Base-by-base conservation (phyloP, 2,329 filamentous ascomycete species). In the Fusarium miscanthi region DNA sequence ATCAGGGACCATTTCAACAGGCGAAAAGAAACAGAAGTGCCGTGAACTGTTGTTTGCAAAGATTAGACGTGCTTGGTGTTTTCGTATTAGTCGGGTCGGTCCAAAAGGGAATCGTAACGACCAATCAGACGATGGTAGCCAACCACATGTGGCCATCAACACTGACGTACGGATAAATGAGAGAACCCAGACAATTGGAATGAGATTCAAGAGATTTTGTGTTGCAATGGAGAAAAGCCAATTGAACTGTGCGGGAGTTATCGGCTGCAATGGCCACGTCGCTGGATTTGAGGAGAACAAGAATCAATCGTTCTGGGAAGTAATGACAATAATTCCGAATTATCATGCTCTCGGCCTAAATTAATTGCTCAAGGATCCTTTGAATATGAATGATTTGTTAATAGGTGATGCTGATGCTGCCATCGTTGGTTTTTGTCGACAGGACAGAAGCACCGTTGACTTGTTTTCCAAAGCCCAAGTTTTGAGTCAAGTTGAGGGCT, bases 71-170 rank as follows among this genome's bases (percentile, higher is more conserved):
- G 48, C 35, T 63, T 69, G 66, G 59, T 58, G 51, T 59, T 67
- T 73, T 66, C 40, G 38, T 74, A 60, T 65, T 63, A 75, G 62
- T 67, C 45, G 70, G 31, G 46, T 66, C 27, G 40, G 56, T 63
- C 65, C 37, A 53, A 69, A 63, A 11, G 37, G 54, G 54, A 71
- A 45, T 62, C 12, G 16, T 21, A 54, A 13, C 37, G 19, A 46
- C 76, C 76, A 77, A 77, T 77, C 71, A 74, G 51, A 69, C 42
- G 13, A 46, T 46, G 48, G 62, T 52, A 67, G 52, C 38, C 57
- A 53, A 71, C 68, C 77, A 78, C 77, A 78, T 78, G 77, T 51
- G 73, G 71, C 67, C 56, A 61, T 71, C 42, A 58, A 45, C 71
- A 54, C 30, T 43, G 60, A 12, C 69, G 63, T 76, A 72, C 64